Evolutionary conservation across 106 monocot species (phyloP), one percentile per base, ranked within the genome.

Genomic region (Gastrodia elata): DNA sequence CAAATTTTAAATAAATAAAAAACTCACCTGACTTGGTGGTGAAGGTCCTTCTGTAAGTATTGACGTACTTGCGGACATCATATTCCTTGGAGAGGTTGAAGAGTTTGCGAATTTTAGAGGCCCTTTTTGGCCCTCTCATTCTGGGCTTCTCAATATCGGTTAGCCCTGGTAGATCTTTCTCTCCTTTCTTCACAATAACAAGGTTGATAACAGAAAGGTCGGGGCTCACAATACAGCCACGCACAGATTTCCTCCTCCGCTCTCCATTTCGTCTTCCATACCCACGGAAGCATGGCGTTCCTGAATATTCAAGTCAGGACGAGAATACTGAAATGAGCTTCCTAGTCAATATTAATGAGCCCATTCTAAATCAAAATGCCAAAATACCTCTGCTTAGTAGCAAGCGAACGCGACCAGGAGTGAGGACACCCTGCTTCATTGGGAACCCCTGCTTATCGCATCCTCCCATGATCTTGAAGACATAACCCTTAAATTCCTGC

Each of bases 341-440:
- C n/a, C n/a, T n/a, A n/a, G n/a, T n/a, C n/a, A n/a, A n/a, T n/a
- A n/a, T n/a, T n/a, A n/a, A n/a, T n/a, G n/a, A n/a, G n/a, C n/a
- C n/a, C n/a, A n/a, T n/a, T n/a, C n/a, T n/a, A n/a, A n/a, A n/a
- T n/a, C n/a, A n/a, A n/a, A n/a, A n/a, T n/a, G n/a, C n/a, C n/a
- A n/a, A n/a, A n/a, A 75, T 68, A 38, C 89, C 89, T 86, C 89
- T 79, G 57, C 79, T 79, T 24, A 89, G 75, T 65, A 89, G 57
- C 22, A 89, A 75, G 40, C 89, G 85, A 13, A 89, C 89, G 64
- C 89, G 86, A 0, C 89, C 89, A 77, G 89, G 77, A 59, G 89
- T 89, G 5, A 89, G 73, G 2, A 89, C 89, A 72, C 89, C 89
- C 83, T 89, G 89, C 77, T 89, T 89, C 89, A 89, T 89, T 36